A percentile compares a stretch with the other conserved stretches of the same genome.
Conservation (phyloP, 768 basidiomycete species). For the Leccinum broughii region DNA sequence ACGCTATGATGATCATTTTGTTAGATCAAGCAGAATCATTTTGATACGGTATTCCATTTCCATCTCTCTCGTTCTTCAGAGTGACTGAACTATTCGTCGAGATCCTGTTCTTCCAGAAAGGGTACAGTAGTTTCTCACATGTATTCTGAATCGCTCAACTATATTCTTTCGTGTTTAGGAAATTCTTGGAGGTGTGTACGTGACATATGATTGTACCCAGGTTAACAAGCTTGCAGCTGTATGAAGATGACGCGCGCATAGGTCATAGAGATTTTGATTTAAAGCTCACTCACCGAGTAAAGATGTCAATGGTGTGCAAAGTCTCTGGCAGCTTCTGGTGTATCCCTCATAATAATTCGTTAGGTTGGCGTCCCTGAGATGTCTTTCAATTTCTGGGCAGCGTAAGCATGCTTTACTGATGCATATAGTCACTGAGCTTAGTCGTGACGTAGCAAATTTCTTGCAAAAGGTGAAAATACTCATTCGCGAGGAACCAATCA, state of each 20-base stretch:
- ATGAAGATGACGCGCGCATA: conserved; percentile 92
- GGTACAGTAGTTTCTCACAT: conserved; percentile 44
- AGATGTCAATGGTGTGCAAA: conserved; percentile 91
- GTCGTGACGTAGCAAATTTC: conserved; percentile 60
- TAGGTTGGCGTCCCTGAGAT: conserved; percentile 95
- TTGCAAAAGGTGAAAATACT: conserved; percentile 51
- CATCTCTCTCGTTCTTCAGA: conserved; percentile 12
- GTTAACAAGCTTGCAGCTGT: conserved; percentile 47
- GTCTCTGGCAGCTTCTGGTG: not conserved
- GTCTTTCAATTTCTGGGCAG: conserved; percentile 91
- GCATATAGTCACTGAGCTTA: conserved; percentile 7
- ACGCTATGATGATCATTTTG: conserved; percentile 8
- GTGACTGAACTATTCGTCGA: conserved; percentile 28
- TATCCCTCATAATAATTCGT: not conserved
- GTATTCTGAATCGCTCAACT: conserved; percentile 1
- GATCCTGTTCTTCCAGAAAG: conserved; percentile 98
- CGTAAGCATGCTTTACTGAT: conserved; percentile 47
- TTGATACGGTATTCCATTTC: conserved; percentile 69
- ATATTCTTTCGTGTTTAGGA: conserved; percentile 45
- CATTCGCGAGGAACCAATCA: not conserved
- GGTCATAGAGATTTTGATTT: conserved; percentile 96
- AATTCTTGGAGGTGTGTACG: conserved; percentile 69
- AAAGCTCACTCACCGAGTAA: conserved; percentile 88
- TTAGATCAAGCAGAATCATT: conserved; percentile 97
- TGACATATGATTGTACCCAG: not conserved